Evolutionary conservation across 2,329 filamentous ascomycete species (phyloP).

Genomic region (Claviceps sp.): DNA sequence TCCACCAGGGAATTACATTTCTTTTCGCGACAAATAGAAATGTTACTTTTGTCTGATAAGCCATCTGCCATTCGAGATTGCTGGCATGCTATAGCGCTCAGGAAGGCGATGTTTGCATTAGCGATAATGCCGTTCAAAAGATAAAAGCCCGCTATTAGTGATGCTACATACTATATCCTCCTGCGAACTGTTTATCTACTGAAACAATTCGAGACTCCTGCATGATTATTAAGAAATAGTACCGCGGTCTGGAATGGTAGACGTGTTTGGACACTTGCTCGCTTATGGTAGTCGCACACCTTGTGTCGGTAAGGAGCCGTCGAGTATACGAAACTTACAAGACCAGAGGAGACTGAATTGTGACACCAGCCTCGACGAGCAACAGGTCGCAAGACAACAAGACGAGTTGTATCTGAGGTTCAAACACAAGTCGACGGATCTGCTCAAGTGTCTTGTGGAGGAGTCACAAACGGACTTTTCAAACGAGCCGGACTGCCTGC

Average conservation of each 20-base stretch:
- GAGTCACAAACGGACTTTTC: slow-evolving; percentile 43
- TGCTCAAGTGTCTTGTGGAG: slow-evolving; percentile 29
- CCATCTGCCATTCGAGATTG: neutral
- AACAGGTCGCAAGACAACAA: neutral
- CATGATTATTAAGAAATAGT: too few species aligned
- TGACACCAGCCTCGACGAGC: neutral
- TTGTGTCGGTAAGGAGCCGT: neutral
- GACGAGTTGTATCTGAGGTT: neutral
- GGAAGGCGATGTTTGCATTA: neutral
- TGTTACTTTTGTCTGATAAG: neutral
- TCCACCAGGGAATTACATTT: neutral
- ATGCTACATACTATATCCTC: neutral
- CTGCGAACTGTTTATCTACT: neutral
- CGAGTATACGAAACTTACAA: neutral
- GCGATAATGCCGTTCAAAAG: neutral
- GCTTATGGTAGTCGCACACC: neutral
- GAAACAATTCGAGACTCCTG: neutral
- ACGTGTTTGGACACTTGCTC: neutral
- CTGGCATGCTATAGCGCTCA: neutral
- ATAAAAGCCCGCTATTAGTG: neutral
- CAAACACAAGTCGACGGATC: neutral
- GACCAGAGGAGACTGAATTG: neutral
- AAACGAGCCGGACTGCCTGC: slow-evolving; percentile 43
- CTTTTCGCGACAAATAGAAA: neutral
- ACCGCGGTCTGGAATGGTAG: neutral